Evolutionary conservation across 805 yeast species (phyloP).

Genomic region (Metschnikowia similis): DNA sequence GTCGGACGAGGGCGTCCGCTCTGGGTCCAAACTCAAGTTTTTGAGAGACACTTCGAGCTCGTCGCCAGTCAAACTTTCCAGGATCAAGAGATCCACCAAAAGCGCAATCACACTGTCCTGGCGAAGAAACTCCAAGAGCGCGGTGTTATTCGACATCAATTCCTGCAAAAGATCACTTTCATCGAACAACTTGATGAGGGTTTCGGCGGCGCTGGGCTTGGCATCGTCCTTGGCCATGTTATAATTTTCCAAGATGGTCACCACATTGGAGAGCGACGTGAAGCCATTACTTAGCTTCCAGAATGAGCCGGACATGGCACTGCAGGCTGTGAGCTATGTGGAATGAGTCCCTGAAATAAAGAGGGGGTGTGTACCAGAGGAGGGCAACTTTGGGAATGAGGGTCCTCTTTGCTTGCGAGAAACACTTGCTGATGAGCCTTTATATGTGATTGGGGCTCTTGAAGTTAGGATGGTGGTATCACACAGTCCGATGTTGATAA

Average conservation of each 20-base stretch:
- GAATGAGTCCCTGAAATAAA: not conserved
- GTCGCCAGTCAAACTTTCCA: constrained; percentile 16
- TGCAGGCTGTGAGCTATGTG: not conserved
- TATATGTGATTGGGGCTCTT: no score
- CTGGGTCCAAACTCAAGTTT: constrained; percentile 11
- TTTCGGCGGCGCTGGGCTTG: constrained; percentile 18
- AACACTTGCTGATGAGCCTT: no score
- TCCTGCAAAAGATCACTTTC: constrained; percentile 45
- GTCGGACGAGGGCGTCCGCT: not conserved
- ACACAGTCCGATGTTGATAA: no score
- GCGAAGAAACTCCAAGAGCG: constrained; percentile 65
- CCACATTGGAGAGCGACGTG: constrained; percentile 39
- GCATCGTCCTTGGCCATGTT: constrained; percentile 14
- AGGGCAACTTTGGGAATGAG: not conserved
- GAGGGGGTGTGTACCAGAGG: not conserved
- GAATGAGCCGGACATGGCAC: constrained; percentile 41
- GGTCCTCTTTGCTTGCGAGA: no score
- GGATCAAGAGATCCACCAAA: constrained; percentile 37
- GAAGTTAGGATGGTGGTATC: no score
- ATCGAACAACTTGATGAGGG: constrained; percentile 35
- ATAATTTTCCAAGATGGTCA: constrained; percentile 36
- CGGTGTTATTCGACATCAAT: constrained; percentile 70
- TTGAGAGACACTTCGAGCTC: constrained; percentile 15
- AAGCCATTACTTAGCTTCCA: constrained; percentile 47
- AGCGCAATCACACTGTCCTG: constrained; percentile 38